Evolutionary conservation across 306 rosid genomes (phyloP).

Genomic region (Lithocarpus polystachyus): DNA sequence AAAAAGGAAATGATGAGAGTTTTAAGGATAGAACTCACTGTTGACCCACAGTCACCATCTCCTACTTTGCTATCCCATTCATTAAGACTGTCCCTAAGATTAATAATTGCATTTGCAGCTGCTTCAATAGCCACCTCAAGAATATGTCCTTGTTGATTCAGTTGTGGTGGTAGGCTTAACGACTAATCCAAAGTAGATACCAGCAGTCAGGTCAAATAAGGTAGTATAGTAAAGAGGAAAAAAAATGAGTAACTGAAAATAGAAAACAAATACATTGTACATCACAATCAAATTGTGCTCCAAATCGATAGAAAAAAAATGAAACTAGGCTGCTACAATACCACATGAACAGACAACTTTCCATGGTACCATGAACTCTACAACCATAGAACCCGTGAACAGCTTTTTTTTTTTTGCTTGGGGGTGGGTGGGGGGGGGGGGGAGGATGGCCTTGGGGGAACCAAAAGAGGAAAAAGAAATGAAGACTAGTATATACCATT

Average conservation of each 20-base stretch:
- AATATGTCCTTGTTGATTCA: slow-evolving; percentile 64
- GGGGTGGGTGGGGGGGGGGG: too few relatives aligned
- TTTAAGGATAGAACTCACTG: slow-evolving; percentile 53
- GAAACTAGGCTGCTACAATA: too few relatives aligned
- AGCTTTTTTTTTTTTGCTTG: too few relatives aligned
- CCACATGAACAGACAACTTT: too few relatives aligned
- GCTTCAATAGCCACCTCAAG: slow-evolving; percentile 82
- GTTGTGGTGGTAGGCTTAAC: slow-evolving; percentile 54
- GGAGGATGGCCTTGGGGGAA: too few relatives aligned
- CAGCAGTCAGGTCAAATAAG: slow-evolving; percentile 16
- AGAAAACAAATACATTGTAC: not conserved
- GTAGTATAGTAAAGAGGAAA: not conserved
- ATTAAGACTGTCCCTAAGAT: slow-evolving; percentile 61
- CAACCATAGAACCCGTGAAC: too few relatives aligned
- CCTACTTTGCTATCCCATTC: slow-evolving; percentile 97
- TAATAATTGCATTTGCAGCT: slow-evolving; percentile 69
- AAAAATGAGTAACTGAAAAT: not conserved
- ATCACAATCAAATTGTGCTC: not conserved
- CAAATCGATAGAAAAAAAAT: not conserved
- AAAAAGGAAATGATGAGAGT: slow-evolving; percentile 6
- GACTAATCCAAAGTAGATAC: slow-evolving; percentile 45
- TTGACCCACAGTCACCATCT: slow-evolving; percentile 97
- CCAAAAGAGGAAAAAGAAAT: not conserved
- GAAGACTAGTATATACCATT: not conserved
- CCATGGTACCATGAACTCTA: too few relatives aligned